Conservation (phyloP, 2,329 filamentous ascomycete species). For the Chrysoporthe cubensis region DNA sequence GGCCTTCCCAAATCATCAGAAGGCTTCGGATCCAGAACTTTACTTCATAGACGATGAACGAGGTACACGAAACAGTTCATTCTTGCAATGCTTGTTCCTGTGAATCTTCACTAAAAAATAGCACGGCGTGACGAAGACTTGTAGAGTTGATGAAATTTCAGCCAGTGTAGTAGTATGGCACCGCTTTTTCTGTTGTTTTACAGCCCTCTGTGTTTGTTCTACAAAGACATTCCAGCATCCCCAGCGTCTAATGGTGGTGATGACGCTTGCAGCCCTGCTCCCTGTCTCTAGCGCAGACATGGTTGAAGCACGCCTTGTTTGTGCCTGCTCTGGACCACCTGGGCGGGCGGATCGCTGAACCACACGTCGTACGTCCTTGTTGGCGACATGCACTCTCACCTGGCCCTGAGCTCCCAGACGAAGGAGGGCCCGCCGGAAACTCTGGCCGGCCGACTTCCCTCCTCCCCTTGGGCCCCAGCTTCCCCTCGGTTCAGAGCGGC, state of each 20-base stretch:
- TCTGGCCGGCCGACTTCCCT: too few relatives aligned
- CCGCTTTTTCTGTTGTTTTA: neutral
- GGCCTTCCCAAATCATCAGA: neutral
- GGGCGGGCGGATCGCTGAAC: neutral
- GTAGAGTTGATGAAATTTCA: neutral
- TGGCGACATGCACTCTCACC: too few relatives aligned
- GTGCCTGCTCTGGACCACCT: neutral
- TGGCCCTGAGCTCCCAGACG: too few relatives aligned
- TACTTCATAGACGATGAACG: slow-evolving; percentile 2
- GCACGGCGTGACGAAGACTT: neutral
- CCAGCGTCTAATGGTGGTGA: neutral
- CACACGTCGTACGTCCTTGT: neutral
- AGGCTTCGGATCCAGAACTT: neutral
- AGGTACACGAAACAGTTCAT: neutral
- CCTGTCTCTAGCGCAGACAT: neutral
- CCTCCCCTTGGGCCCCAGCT: too few relatives aligned
- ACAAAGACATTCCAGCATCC: neutral
- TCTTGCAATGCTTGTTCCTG: neutral
- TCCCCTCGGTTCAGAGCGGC: too few relatives aligned
- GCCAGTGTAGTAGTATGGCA: neutral
- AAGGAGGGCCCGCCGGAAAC: too few relatives aligned
- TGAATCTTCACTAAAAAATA: neutral
- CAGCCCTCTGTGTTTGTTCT: neutral
- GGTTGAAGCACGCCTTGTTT: neutral
- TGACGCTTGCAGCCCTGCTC: neutral